Conservation (phyloP, 2,329 filamentous ascomycete genomes). For the Pseudocercospora musae region DNA sequence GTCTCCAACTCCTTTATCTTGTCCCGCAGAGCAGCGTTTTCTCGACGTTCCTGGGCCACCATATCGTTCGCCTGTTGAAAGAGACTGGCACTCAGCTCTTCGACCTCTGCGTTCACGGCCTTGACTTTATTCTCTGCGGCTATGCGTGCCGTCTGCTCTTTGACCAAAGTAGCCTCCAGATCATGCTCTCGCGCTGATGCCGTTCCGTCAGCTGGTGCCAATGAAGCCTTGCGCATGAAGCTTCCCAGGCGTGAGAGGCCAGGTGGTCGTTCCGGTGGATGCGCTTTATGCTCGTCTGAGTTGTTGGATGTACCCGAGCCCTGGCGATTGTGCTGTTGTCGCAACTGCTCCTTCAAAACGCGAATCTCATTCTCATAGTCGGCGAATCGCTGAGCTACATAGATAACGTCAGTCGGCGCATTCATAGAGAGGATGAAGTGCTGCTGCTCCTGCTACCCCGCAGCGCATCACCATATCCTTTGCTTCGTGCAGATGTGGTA, state of each 20-base stretch:
- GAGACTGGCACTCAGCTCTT: slow-evolving; percentile 70
- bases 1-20: slow-evolving; percentile 65
- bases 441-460: neutral
- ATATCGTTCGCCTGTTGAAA: slow-evolving; percentile 86
- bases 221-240: slow-evolving; percentile 41
- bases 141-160: slow-evolving; percentile 64
- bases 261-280: slow-evolving; percentile 27
- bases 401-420: slow-evolving; percentile 4
- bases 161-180: slow-evolving; percentile 61
- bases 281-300: slow-evolving; percentile 14
- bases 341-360: slow-evolving; percentile 49
- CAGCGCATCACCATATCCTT: neutral
- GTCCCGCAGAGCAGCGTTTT: slow-evolving; percentile 68
- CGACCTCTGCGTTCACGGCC: slow-evolving; percentile 68
- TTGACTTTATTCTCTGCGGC: slow-evolving; percentile 67
- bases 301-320: slow-evolving; percentile 15
- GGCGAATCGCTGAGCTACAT: slow-evolving; percentile 51
- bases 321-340: slow-evolving; percentile 27
- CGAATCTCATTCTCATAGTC: slow-evolving; percentile 78
- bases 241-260: slow-evolving; percentile 44
- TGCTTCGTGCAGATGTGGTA: neutral
- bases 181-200: slow-evolving; percentile 39
- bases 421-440: neutral
- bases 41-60: slow-evolving; percentile 73
- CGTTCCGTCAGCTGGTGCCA: slow-evolving; percentile 32